phyloP scores from a whole-genome alignment of 148 eudicot species.

The Silene uniflora region DNA sequence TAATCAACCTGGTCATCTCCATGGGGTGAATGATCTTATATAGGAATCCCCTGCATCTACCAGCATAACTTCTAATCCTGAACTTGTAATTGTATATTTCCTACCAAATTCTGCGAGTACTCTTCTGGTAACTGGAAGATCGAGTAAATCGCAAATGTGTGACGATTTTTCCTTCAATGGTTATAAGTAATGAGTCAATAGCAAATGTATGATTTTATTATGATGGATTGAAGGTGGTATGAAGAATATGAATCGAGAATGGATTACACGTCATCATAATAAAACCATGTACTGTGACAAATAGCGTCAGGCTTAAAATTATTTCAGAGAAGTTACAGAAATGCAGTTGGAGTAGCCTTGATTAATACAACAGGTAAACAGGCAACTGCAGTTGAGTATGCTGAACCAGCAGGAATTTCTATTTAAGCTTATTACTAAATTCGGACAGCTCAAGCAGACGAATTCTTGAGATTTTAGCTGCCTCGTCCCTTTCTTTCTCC shows the following conservation, averaged over 20 bases:
- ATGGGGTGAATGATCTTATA: not conserved
- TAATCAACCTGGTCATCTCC: not conserved
- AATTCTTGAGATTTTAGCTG: constrained; percentile 69
- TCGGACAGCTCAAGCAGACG: constrained; percentile 68
- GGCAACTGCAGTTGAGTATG: constrained; percentile 3
- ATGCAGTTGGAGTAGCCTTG: constrained; percentile 7
- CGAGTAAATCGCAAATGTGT: constrained; percentile 1
- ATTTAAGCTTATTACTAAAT: constrained; percentile 84
- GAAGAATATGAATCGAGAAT: not conserved
- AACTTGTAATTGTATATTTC: not conserved
- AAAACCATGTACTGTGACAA: not conserved
- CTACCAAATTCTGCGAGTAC: not conserved
- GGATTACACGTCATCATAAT: not conserved
- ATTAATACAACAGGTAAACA: not conserved
- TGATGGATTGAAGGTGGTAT: not conserved
- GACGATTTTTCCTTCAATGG: not conserved
- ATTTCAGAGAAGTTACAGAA: constrained; percentile 3
- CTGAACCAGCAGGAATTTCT: constrained; percentile 18
- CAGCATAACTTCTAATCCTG: not conserved
- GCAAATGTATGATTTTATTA: not conserved
- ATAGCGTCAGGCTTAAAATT: not conserved
- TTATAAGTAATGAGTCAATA: not conserved
- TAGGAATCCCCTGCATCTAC: not conserved
- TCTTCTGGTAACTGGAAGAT: constrained; percentile 7
- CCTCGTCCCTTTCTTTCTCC: constrained; percentile 75